These are phyloP conservation scores for Gossypium schwendimanii DNA, from an alignment of 441 rosid species.

Conservation along the genomic window DNA sequence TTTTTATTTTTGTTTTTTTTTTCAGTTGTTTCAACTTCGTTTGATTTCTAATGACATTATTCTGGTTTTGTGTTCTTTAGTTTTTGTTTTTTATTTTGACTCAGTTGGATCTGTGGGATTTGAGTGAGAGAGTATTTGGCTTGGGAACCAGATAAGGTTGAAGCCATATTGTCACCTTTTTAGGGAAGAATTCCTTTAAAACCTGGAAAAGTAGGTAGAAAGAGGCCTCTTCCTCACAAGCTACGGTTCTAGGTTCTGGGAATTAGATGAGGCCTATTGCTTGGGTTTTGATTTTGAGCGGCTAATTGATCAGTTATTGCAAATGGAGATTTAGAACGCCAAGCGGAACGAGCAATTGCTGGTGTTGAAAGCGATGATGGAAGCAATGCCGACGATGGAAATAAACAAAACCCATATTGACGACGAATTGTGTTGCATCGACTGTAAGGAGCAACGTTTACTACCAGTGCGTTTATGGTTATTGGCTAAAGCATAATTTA, in stretches of 20 bases:
- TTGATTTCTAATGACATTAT: no score
- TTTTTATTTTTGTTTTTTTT: no score
- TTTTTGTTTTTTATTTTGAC: no score
- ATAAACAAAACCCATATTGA: constrained; percentile 33
- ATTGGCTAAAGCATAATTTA: no score
- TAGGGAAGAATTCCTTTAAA: constrained; percentile 72
- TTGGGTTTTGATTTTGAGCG: constrained; percentile 82
- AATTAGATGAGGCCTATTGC: no score
- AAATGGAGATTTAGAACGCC: constrained; percentile 57
- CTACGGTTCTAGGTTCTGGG: not conserved
- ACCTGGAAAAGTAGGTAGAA: constrained; percentile 43
- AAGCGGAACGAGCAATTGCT: constrained; percentile 56
- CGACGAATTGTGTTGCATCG: constrained; percentile 71
- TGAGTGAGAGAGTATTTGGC: not conserved
- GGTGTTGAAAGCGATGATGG: constrained; percentile 72
- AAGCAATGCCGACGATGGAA: constrained; percentile 65
- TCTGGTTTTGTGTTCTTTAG: no score
- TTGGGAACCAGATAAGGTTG: constrained; percentile 69
- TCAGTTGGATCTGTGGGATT: no score
- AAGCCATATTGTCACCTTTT: constrained; percentile 75
- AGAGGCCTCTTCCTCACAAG: constrained; percentile 72
- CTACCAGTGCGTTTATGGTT: no score
- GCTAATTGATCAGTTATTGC: constrained; percentile 62
- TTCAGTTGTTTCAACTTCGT: no score
- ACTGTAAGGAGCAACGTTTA: constrained; percentile 51